Conservation (phyloP, 495 filamentous ascomycete genomes). For the Lepraria neglecta region DNA sequence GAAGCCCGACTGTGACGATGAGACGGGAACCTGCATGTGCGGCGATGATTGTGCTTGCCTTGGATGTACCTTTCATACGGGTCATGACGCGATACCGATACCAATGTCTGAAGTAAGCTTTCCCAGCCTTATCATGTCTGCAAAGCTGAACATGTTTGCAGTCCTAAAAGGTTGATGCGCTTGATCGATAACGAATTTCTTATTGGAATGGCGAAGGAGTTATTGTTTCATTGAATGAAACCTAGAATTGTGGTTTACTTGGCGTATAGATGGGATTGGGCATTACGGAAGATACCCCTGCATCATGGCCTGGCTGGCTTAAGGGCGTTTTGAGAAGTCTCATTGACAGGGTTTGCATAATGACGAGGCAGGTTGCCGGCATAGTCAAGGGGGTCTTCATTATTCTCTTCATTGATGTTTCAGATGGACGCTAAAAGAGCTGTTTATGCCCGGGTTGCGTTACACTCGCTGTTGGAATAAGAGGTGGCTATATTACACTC, state of each 20-base stretch:
- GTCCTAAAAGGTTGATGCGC: too few species aligned
- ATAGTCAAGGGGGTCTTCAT: not conserved
- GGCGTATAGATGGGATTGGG: not conserved
- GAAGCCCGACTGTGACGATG: constrained; percentile 37
- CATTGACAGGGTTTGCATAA: not conserved
- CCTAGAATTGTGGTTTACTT: not conserved
- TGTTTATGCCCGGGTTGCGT: too few species aligned
- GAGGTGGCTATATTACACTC: too few species aligned
- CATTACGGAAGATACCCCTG: constrained; percentile 13
- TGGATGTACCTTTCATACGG: constrained; percentile 47
- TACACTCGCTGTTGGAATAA: too few species aligned
- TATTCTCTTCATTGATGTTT: not conserved
- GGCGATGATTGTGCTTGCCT: constrained; percentile 45
- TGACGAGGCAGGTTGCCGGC: not conserved
- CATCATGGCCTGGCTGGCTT: constrained; percentile 1
- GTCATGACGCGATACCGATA: constrained; percentile 34
- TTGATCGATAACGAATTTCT: not conserved
- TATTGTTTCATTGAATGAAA: not conserved
- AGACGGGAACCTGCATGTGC: constrained; percentile 45
- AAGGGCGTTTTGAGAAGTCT: not conserved
- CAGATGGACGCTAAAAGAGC: too few species aligned
- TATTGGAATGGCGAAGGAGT: not conserved
- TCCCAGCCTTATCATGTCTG: not conserved
- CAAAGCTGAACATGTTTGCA: too few species aligned
- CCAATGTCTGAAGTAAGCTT: not conserved